Base-by-base conservation (phyloP, 331 rosid species). In the Malus hybrid region DNA sequence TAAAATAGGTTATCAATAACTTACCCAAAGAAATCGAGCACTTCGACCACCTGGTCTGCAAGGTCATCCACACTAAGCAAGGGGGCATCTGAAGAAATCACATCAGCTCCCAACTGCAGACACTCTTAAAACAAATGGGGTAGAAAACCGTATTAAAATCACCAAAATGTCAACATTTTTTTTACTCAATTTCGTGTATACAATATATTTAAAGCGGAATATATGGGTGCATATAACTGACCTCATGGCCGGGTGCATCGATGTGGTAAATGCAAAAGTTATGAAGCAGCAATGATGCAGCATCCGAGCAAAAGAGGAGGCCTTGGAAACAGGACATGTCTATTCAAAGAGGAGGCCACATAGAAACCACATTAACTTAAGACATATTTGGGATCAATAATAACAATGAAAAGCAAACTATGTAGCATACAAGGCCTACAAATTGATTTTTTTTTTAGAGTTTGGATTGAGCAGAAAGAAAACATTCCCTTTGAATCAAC, bases 211-310 rank as follows among this genome's bases (percentile, higher is more conserved):
- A 46, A 61, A 32, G 50, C 29, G 66, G 70, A 70, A 60, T 34
- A 39, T 82, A 82, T 71, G 70, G 29, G 72, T 71, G 28, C 34
- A 53, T n/a, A 78, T 84, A 69, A 81, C 90, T n/a, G 89, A 92
- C 97, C 97, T 92, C 97, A 33, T 92, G 97, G 48, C 96, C 97
- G 0, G 97, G 97, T 68, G 97, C 92, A 79, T 89, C 93, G 66
- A 92, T 89, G 79, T 92, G 97, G 84, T 92, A 92, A 81, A 92
- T 82, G 74, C 97, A 92, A 77, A 92, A 92, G 83, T 87, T 92
- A 72, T 87, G 96, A 85, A 92, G 96, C 80, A 91, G 79, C 90
- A 89, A 84, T 57, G 96, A 88, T 82, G 93, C 89, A 60, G 96
- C 93, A 56, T 92, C 93, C 44, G 93, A 88, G 76, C 89, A 89